A percentile compares a stretch with the other conserved stretches of the same genome.
These are phyloP conservation scores for Pisolithus sp. DNA, from an alignment of 768 basidiomycete species.

Conservation along the genomic window DNA sequence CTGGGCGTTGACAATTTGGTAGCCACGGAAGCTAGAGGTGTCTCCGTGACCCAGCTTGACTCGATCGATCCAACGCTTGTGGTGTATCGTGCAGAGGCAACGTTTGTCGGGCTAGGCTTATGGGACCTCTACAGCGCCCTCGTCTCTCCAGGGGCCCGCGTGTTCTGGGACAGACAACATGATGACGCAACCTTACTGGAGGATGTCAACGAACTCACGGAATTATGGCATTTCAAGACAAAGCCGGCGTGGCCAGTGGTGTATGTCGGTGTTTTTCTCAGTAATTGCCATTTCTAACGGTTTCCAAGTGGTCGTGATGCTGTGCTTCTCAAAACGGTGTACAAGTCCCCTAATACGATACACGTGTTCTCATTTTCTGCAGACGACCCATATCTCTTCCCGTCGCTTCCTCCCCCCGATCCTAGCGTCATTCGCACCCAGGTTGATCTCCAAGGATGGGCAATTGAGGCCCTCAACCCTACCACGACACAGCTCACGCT, in stretches of 20 bases:
- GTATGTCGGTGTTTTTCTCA: conserved; percentile 41
- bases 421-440: conserved; percentile 86
- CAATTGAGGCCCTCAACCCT: conserved; percentile 91
- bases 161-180: conserved; percentile 85
- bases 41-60: conserved; percentile 91
- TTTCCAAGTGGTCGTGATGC: conserved; percentile 73
- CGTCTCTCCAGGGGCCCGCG: conserved; percentile 75
- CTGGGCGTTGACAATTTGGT: conserved; percentile 5
- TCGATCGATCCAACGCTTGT: conserved; percentile 96
- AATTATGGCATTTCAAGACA: conserved; percentile 89
- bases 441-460: conserved; percentile 98
- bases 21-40: conserved; percentile 84
- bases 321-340: conserved; percentile 89
- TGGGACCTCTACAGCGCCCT: conserved; percentile 93
- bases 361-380: conserved; percentile 95
- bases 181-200: conserved; percentile 84
- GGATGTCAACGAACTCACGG: conserved; percentile 85
- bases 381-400: conserved; percentile 84
- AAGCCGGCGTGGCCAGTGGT: conserved; percentile 92
- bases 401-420: conserved; percentile 58
- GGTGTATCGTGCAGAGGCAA: conserved; percentile 94
- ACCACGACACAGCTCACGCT: conserved; percentile 91
- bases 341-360: conserved; percentile 91
- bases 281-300: conserved; percentile 4
- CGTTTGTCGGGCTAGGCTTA: conserved; percentile 90